phyloP scores from a whole-genome alignment of 2,329 filamentous ascomycete genomes.

The Dactylellina cionopaga region DNA sequence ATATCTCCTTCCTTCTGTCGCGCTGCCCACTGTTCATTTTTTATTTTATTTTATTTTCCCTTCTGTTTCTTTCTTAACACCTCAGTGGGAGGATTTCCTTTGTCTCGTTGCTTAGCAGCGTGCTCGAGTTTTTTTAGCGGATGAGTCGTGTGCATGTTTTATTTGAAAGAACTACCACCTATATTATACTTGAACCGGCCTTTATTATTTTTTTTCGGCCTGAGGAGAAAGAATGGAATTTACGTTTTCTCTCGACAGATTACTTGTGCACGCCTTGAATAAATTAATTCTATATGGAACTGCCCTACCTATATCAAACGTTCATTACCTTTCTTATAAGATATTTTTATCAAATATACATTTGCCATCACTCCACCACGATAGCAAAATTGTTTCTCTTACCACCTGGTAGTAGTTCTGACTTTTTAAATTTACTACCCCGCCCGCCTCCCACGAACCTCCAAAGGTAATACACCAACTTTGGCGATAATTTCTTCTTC shows the following conservation, averaged over 20 bases:
- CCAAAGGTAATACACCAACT: conserved; percentile 93
- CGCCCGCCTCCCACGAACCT: conserved; percentile 61
- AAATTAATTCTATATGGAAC: background rate
- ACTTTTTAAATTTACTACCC: conserved; percentile 70
- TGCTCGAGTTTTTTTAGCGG: conserved; percentile 38
- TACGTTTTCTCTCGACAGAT: background rate
- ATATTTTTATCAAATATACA: background rate
- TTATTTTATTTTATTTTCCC: conserved; percentile 1
- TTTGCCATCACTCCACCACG: conserved; percentile 65
- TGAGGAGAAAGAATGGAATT: conserved; percentile 9
- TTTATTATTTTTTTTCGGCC: background rate
- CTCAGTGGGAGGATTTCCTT: conserved; percentile 8
- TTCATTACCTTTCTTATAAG: too few relatives aligned
- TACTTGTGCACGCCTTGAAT: too few relatives aligned
- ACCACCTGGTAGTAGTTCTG: conserved; percentile 77
- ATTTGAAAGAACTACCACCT: background rate
- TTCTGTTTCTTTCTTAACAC: background rate
- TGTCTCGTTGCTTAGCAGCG: conserved; percentile 19
- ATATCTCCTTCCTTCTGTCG: conserved; percentile 39
- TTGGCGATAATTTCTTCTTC: conserved; percentile 77
- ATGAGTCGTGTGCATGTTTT: conserved; percentile 22
- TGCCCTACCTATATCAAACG: too few relatives aligned
- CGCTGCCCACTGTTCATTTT: background rate
- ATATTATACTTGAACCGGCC: background rate
- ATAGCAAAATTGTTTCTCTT: conserved; percentile 92